Base-by-base conservation (phyloP, 2,329 filamentous ascomycete genomes). In the Fusarium burgessii region DNA sequence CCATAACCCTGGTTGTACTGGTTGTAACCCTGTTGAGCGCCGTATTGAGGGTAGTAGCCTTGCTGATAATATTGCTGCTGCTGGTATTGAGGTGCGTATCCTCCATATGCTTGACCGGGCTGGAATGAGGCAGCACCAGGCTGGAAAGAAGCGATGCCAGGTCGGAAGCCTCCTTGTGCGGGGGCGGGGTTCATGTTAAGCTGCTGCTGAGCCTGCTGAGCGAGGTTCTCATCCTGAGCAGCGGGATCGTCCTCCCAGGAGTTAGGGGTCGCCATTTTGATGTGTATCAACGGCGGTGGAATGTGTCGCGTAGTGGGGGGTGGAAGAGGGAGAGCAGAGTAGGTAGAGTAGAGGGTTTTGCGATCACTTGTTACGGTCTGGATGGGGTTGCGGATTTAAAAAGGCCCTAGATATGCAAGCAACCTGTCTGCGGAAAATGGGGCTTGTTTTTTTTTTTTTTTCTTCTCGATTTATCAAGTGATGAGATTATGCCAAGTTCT, bases 201-300 rank as follows among this genome's bases (percentile, higher is more conserved):
- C 80, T 92, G 91, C 80, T 92, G 89, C 76, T 92, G 89, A 40
- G 92, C 84, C 85, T 95, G 93, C 77, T 90, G 90, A 69, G 93
- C 89, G 81, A 97, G 89, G 80, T 89, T 89, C 76, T 93, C 92
- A 77, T 95, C 92, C 85, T 93, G 91, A 70, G 89, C 90, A 59
- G 91, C 86, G 77, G 91, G 90, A 78, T 95, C 93, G 78, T 97
- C 94, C 84, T 98, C 95, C 93, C 96, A 98, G 70, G 94, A 97
- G 82, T 97, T 94, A 78, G 94, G 92, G 82, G 95, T 91, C 77
- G 95, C 92, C 94, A 97, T 97, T 78, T 60, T 87, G 74, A 66
- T 52, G 61, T 68, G 25, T 63, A 5, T 72, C 32, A 38, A 50
- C 50, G 49, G 55, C 61, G 40, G 46, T 58, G 57, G 51, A 47